These are phyloP conservation scores for Diutina mesorugosa DNA, from an alignment of 1,139 yeast species.

Conservation along the genomic window DNA sequence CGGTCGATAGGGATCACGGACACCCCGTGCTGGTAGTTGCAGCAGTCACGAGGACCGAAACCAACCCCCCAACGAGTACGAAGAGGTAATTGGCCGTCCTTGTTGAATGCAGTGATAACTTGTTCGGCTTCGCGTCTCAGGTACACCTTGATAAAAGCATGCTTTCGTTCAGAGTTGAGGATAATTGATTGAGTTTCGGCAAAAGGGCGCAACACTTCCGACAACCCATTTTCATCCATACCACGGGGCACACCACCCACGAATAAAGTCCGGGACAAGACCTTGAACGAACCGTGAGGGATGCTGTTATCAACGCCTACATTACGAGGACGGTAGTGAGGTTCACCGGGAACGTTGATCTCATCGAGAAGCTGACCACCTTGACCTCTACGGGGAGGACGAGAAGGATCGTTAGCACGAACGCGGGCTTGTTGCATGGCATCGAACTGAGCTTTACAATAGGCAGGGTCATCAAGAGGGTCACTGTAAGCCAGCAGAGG, in stretches of 20 bases:
- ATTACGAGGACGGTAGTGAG: slow-evolving; percentile 62
- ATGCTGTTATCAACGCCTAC: slow-evolving; percentile 57
- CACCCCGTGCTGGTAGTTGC: slow-evolving; percentile 85
- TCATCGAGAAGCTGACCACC: slow-evolving; percentile 25
- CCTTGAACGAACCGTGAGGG: slow-evolving; percentile 75
- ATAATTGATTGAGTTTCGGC: slow-evolving; percentile 94
- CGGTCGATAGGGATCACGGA: slow-evolving; percentile 78
- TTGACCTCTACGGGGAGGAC: slow-evolving; percentile 3
- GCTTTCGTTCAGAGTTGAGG: slow-evolving; percentile 77
- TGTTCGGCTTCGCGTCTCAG: slow-evolving; percentile 89
- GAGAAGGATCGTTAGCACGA: slow-evolving; percentile 1
- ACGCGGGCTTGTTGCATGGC: background rate
- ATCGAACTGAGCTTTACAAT: background rate
- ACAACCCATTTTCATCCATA: slow-evolving; percentile 66
- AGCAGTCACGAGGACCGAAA: slow-evolving; percentile 96
- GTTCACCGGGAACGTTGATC: slow-evolving; percentile 52
- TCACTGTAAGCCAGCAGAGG: background rate
- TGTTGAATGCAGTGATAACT: slow-evolving; percentile 45
- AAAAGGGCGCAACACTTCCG: slow-evolving; percentile 61
- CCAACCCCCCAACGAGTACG: slow-evolving; percentile 99
- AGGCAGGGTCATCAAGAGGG: background rate
- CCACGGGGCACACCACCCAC: slow-evolving; percentile 85
- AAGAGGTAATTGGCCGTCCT: slow-evolving; percentile 37
- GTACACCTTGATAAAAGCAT: slow-evolving; percentile 93
- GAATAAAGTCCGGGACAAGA: slow-evolving; percentile 78